Conservation (phyloP, 73 alveolate genomes). For the Tetrahymena elliotti region DNA sequence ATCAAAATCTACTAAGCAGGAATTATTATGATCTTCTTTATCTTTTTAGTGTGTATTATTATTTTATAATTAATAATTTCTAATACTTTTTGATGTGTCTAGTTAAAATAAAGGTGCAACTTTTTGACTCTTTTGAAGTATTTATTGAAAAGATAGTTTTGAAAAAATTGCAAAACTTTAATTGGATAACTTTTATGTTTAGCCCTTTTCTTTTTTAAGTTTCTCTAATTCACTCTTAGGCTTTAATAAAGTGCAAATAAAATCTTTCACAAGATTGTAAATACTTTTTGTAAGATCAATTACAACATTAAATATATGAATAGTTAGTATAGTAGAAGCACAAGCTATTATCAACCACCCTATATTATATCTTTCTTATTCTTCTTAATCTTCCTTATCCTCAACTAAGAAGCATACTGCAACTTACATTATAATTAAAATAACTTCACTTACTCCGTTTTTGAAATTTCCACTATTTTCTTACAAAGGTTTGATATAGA, state of each 20-base stretch:
- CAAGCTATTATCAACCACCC: neutral
- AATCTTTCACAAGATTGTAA: neutral
- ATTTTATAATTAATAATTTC: too few relatives aligned
- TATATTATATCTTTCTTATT: neutral
- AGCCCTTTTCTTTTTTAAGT: neutral
- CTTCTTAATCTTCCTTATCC: neutral
- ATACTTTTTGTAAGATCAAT: neutral
- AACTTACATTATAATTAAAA: neutral
- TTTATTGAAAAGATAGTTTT: neutral
- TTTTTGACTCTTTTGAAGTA: neutral
- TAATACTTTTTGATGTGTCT: neutral
- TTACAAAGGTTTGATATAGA: neutral
- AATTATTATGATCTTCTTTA: neutral
- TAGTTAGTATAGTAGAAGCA: neutral
- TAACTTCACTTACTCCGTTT: neutral
- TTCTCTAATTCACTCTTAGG: neutral
- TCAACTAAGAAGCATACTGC: neutral
- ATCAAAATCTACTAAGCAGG: neutral
- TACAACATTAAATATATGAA: neutral
- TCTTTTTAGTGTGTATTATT: neutral
- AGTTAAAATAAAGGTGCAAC: neutral
- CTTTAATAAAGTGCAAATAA: neutral
- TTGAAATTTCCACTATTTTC: neutral
- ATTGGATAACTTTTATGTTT: too few relatives aligned
- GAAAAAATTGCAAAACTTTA: neutral